Percentiles rank a stretch among this genome's conserved stretches.
Evolutionary conservation across 2,329 filamentous ascomycete species (phyloP).

Genomic region (Colletotrichum sp.): DNA sequence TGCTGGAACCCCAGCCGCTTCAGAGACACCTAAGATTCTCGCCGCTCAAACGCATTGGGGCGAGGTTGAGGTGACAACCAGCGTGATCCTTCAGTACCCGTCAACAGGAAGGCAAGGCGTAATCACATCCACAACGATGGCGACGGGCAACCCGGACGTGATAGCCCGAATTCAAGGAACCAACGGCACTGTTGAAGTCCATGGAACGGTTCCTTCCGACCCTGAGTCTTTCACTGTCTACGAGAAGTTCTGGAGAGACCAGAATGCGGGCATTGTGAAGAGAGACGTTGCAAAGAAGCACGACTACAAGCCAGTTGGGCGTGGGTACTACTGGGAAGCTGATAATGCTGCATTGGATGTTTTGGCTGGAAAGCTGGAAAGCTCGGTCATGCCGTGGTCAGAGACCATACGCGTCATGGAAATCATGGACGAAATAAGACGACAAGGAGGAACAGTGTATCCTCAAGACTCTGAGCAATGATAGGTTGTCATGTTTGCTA

Average conservation of each 20-base stretch:
- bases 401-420: constrained; percentile 51
- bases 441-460: constrained; percentile 33
- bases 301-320: constrained; percentile 35
- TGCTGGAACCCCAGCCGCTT: not conserved
- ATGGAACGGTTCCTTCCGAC: constrained; percentile 35
- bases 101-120: constrained; percentile 43
- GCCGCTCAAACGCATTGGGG: constrained; percentile 39
- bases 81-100: constrained; percentile 43
- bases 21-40: constrained; percentile 36
- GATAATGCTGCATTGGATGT: constrained; percentile 47
- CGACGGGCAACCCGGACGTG: constrained; percentile 21
- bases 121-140: constrained; percentile 41
- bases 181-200: constrained; percentile 37
- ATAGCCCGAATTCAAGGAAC: constrained; percentile 46
- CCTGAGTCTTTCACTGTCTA: constrained; percentile 41
- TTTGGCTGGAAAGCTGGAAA: constrained; percentile 40
- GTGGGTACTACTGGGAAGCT: constrained; percentile 50
- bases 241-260: constrained; percentile 10
- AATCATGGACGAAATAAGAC: constrained; percentile 51
- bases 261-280: constrained; percentile 25
- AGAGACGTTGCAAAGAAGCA: constrained; percentile 34
- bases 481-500: not conserved
- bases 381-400: constrained; percentile 46
- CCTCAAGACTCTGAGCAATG: constrained; percentile 27
- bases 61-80: constrained; percentile 38